A percentile compares a stretch with the other conserved stretches of the same genome.
Evolutionary conservation across 371 early-diverging fungal genomes (phyloP).

Genomic region (Apophysomyces trapeziformis): DNA sequence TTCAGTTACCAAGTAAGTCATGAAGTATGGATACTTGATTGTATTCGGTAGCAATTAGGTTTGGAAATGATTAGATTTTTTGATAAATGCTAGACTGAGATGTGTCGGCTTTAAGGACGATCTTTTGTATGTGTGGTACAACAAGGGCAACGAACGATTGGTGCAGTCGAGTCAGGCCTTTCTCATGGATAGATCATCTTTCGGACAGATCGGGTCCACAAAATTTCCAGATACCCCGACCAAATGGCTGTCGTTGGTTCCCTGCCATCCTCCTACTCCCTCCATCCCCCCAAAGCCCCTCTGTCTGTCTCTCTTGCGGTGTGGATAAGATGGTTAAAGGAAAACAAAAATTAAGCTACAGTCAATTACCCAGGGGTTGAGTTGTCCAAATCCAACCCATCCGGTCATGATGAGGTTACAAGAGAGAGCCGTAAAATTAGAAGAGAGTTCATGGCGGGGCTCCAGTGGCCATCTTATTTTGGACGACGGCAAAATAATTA

Average conservation of each 20-base stretch:
- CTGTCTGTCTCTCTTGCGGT: too few species aligned
- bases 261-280: background rate
- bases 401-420: background rate
- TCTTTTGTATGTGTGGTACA: conserved; percentile 4
- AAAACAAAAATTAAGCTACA: background rate
- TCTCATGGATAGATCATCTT: conserved; percentile 7
- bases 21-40: too few species aligned
- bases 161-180: background rate
- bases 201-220: conserved; percentile 11
- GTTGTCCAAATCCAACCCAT: background rate
- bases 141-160: conserved; percentile 1
- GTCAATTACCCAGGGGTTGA: background rate
- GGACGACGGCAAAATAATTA: conserved; percentile 1
- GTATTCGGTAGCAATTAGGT: too few species aligned
- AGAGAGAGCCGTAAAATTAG: background rate
- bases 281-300: too few species aligned
- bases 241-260: background rate
- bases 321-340: too few species aligned
- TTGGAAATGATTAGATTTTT: too few species aligned
- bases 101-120: conserved; percentile 4
- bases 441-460: conserved; percentile 3
- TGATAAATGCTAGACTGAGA: background rate
- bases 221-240: background rate
- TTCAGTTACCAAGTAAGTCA: too few species aligned
- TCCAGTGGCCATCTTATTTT: conserved; percentile 1